phyloP scores from a whole-genome alignment of 2,329 filamentous ascomycete species.

The Phyllosticta citriasiana region DNA sequence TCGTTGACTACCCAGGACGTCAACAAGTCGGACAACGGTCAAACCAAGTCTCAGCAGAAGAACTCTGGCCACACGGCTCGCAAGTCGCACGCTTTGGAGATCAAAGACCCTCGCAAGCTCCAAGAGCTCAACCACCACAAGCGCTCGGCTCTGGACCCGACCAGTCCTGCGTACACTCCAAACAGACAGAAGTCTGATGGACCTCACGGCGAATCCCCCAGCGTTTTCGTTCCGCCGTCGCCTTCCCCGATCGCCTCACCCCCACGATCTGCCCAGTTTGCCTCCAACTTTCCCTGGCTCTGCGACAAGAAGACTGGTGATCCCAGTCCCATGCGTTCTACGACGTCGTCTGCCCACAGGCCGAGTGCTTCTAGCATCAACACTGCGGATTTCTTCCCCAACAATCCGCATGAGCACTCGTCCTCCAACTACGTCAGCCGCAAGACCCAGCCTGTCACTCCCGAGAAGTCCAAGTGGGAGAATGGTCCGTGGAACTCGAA shows the following conservation, averaged over 20 bases:
- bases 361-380: conserved; percentile 30
- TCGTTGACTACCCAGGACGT: background rate
- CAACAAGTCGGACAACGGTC: background rate
- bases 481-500: conserved; percentile 24
- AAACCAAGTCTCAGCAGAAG: background rate
- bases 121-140: conserved; percentile 6
- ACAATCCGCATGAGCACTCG: conserved; percentile 22
- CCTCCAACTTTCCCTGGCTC: conserved; percentile 21
- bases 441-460: background rate
- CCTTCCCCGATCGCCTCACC: conserved; percentile 22
- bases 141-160: conserved; percentile 25
- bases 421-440: conserved; percentile 2
- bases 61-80: conserved; percentile 14
- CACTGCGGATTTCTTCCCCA: conserved; percentile 33
- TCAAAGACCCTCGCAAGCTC: conserved; percentile 28
- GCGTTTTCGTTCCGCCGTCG: conserved; percentile 18
- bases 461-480: conserved; percentile 17
- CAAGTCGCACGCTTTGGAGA: conserved; percentile 31
- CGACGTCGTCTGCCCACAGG: conserved; percentile 19
- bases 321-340: conserved; percentile 1
- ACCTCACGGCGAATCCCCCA: conserved; percentile 5
- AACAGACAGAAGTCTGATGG: conserved; percentile 14
- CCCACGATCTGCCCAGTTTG: conserved; percentile 6
- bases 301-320: conserved; percentile 13
- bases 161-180: conserved; percentile 32